Conservation (phyloP, 371 early-diverging fungal species). For the Mortierella sp. region DNA sequence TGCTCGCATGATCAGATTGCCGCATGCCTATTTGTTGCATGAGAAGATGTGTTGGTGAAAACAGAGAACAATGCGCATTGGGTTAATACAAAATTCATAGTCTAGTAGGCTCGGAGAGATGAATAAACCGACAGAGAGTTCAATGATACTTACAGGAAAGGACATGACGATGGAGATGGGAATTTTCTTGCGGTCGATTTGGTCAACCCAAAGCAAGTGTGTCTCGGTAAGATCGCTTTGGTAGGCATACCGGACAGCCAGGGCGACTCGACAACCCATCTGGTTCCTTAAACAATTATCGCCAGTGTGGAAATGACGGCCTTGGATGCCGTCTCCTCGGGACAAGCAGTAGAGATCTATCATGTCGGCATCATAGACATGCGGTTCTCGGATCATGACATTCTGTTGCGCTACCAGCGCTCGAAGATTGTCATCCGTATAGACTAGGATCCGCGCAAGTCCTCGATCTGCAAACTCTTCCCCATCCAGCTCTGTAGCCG, state of each 20-base stretch:
- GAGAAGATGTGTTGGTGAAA: neutral
- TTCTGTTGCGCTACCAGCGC: neutral
- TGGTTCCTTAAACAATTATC: neutral
- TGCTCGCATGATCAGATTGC: constrained; percentile 4
- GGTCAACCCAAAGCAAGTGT: neutral
- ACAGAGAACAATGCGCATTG: neutral
- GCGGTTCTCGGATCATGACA: neutral
- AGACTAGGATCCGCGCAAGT: constrained; percentile 1
- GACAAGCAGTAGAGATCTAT: neutral
- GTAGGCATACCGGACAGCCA: constrained; percentile 5
- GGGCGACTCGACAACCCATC: constrained; percentile 1
- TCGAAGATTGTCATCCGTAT: neutral
- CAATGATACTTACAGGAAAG: neutral
- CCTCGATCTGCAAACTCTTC: constrained; percentile 13
- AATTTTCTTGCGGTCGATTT: neutral
- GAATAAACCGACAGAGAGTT: neutral
- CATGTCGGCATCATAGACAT: constrained; percentile 2
- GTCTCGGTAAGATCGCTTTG: constrained; percentile 5
- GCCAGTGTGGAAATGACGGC: neutral
- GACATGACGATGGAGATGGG: constrained; percentile 6
- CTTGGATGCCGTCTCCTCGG: neutral
- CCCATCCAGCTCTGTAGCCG: neutral
- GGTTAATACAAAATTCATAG: neutral
- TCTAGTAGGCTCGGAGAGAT: neutral
- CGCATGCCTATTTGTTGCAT: neutral